Percentiles rank a stretch among this genome's conserved stretches.
Evolutionary conservation across 2,329 filamentous ascomycete genomes (phyloP).

Genomic region (Beauveria brongniartii): DNA sequence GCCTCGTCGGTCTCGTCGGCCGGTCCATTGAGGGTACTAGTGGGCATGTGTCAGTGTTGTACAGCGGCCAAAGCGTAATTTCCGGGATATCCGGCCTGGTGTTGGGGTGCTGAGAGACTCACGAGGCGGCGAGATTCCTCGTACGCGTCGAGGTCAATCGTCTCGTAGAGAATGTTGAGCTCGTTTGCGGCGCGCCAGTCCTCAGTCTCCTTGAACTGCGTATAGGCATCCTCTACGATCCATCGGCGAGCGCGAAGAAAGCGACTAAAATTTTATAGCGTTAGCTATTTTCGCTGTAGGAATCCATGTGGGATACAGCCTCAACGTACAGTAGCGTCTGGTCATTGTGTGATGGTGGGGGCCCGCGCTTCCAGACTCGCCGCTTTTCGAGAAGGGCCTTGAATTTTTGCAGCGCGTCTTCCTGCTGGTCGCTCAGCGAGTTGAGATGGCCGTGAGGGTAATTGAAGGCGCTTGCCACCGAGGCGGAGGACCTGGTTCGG

Average conservation of each 20-base stretch:
- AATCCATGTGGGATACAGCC: neutral
- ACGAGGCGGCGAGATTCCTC: conserved; percentile 62
- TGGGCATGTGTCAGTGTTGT: neutral
- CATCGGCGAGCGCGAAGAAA: conserved; percentile 9
- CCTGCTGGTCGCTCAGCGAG: conserved; percentile 63
- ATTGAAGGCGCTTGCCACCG: conserved; percentile 31
- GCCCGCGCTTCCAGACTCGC: conserved; percentile 51
- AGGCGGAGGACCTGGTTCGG: conserved; percentile 17
- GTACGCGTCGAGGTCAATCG: conserved; percentile 10
- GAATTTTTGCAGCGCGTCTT: conserved; percentile 60
- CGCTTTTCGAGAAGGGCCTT: conserved; percentile 59
- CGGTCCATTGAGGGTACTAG: conserved; percentile 92
- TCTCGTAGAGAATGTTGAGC: conserved; percentile 9
- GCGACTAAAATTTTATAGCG: neutral
- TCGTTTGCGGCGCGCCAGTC: conserved; percentile 11
- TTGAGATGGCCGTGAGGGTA: conserved; percentile 76
- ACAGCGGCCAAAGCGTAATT: neutral
- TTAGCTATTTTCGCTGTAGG: neutral
- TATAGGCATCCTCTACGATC: conserved; percentile 2
- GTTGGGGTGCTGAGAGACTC: conserved; percentile 21
- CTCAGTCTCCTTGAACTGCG: conserved; percentile 8
- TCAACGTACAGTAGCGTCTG: conserved; percentile 54
- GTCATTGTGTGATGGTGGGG: conserved; percentile 61
- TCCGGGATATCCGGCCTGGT: neutral
- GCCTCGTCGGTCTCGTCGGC: conserved; percentile 79